These are phyloP conservation scores for Stenogyne calaminthoides DNA, from an alignment of 305 asterid genomes.

Conservation along the genomic window DNA sequence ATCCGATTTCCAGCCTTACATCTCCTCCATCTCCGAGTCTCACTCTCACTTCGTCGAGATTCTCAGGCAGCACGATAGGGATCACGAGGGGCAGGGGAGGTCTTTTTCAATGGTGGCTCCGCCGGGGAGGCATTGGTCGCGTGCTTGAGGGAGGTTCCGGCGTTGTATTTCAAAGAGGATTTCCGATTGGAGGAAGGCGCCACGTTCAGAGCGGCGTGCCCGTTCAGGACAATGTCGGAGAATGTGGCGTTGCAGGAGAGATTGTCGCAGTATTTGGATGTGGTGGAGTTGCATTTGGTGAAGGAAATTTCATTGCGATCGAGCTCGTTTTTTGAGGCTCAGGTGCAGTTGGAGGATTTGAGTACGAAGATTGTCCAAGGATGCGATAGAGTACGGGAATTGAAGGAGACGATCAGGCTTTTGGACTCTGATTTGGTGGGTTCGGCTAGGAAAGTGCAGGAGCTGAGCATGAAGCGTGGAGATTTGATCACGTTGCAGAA, in stretches of 20 bases:
- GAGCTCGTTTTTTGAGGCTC: conserved; percentile 92
- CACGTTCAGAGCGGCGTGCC: conserved; percentile 88
- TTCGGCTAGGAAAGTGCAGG: conserved; percentile 85
- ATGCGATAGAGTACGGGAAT: conserved; percentile 79
- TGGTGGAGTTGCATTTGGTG: conserved; percentile 95
- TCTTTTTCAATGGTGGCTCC: conserved; percentile 39
- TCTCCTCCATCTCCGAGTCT: conserved; percentile 64
- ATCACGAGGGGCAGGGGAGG: conserved; percentile 69
- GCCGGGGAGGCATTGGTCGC: conserved; percentile 96
- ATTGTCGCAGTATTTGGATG: conserved; percentile 95
- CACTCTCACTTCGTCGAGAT: conserved; percentile 83
- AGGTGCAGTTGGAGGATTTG: conserved; percentile 90
- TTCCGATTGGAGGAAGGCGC: conserved; percentile 91
- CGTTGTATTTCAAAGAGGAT: conserved; percentile 90
- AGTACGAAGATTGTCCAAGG: conserved; percentile 81
- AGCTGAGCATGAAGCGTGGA: conserved; percentile 64
- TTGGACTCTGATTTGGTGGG: conserved; percentile 85
- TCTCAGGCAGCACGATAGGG: conserved; percentile 76
- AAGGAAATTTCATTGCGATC: conserved; percentile 95
- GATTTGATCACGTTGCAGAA: conserved; percentile 78
- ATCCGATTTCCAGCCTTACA: conserved; percentile 67
- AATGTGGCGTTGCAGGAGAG: conserved; percentile 88
- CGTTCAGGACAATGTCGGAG: conserved; percentile 77
- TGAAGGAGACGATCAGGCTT: conserved; percentile 89
- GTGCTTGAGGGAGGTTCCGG: conserved; percentile 92